Evolutionary conservation across 2,329 filamentous ascomycete genomes (phyloP).

Genomic region (Davidsoniella australis): DNA sequence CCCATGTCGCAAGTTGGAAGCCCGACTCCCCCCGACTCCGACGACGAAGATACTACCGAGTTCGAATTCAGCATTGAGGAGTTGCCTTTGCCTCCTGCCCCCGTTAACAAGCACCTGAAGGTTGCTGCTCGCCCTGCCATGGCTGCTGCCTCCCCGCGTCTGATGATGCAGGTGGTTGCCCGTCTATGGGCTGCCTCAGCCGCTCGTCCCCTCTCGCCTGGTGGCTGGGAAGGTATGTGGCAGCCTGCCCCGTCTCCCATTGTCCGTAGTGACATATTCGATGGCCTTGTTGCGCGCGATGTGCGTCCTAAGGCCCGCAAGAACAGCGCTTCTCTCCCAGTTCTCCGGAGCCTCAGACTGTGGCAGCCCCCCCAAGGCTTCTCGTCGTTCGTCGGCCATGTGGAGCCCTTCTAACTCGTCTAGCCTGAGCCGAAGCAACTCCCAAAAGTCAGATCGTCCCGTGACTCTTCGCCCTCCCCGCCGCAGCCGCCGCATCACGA

Average conservation of each 20-base stretch:
- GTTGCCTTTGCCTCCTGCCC: no score
- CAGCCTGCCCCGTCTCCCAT: constrained; percentile 9
- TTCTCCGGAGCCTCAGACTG: constrained; percentile 22
- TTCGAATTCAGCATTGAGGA: constrained; percentile 17
- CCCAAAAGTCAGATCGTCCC: constrained; percentile 23
- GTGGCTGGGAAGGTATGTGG: constrained; percentile 9
- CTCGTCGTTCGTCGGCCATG: constrained; percentile 16
- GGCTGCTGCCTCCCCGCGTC: constrained; percentile 6
- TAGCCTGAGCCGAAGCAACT: constrained; percentile 12
- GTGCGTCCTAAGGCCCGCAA: constrained; percentile 23
- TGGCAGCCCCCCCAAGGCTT: constrained; percentile 20
- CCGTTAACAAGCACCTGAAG: not conserved
- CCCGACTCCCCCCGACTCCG: constrained; percentile 37
- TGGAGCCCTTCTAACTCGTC: constrained; percentile 15
- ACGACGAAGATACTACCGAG: constrained; percentile 18
- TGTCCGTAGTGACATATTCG: constrained; percentile 7
- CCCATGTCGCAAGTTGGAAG: constrained; percentile 25
- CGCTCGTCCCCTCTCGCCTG: constrained; percentile 9
- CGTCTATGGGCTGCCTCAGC: constrained; percentile 12
- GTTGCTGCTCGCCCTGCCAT: not conserved
- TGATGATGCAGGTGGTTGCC: constrained; percentile 11
- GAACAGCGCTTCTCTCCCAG: constrained; percentile 17
- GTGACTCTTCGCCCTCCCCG: constrained; percentile 36
- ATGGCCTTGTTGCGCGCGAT: constrained; percentile 18
- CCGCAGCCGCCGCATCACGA: constrained; percentile 37